These are phyloP conservation scores for Candida insectorum DNA, from an alignment of 805 yeast genomes.

Conservation along the genomic window DNA sequence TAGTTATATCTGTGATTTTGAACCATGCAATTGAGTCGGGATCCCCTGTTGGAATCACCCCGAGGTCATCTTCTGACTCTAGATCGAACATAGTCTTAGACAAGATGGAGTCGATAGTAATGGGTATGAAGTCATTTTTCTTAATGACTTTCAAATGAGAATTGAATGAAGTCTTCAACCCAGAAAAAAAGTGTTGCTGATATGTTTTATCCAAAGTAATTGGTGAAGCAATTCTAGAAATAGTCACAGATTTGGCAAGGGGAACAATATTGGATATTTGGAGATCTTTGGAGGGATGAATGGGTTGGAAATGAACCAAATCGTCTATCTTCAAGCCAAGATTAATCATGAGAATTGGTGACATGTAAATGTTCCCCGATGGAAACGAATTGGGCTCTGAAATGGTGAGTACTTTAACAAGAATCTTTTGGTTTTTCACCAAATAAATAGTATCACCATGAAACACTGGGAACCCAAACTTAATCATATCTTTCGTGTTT, in stretches of 20 bases:
- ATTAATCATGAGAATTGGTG: slow-evolving; percentile 60
- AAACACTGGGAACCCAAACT: slow-evolving; percentile 53
- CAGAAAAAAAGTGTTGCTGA: slow-evolving; percentile 59
- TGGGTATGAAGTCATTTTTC: slow-evolving; percentile 69
- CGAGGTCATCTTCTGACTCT: slow-evolving; percentile 19
- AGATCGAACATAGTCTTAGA: slow-evolving; percentile 54
- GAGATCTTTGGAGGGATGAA: slow-evolving; percentile 8
- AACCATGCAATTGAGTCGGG: slow-evolving; percentile 87
- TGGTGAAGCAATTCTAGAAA: slow-evolving; percentile 68
- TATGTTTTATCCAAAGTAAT: slow-evolving; percentile 59
- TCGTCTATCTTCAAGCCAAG: slow-evolving; percentile 31
- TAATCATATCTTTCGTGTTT: slow-evolving; percentile 47
- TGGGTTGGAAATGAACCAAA: slow-evolving; percentile 15
- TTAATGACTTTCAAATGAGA: slow-evolving; percentile 53
- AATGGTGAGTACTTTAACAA: slow-evolving; percentile 52
- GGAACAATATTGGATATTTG: slow-evolving; percentile 30
- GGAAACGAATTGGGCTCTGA: slow-evolving; percentile 57
- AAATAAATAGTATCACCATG: slow-evolving; percentile 64
- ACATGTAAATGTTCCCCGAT: slow-evolving; percentile 44
- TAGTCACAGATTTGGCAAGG: slow-evolving; percentile 60
- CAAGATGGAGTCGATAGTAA: slow-evolving; percentile 67
- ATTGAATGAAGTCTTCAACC: slow-evolving; percentile 62
- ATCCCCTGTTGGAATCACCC: slow-evolving; percentile 53
- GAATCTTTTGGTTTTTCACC: slow-evolving; percentile 12
- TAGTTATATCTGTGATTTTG: slow-evolving; percentile 53